Percentiles rank a stretch among this genome's conserved stretches.
Conservation (phyloP, 208 protist genomes). For the Endotrypanum monterogeii region DNA sequence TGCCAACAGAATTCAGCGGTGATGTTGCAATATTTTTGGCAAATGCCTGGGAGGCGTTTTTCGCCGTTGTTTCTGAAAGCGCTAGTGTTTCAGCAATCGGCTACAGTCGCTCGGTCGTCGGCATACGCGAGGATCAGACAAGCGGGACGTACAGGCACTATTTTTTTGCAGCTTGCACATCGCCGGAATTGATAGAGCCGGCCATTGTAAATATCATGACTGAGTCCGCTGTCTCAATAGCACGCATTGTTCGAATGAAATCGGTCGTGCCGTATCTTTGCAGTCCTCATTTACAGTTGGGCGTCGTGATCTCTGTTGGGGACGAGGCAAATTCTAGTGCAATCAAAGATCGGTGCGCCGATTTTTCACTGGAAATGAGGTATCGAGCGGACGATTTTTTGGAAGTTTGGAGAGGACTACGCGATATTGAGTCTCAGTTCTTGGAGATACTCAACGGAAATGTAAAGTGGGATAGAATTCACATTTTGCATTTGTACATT, state of each 20-base stretch:
- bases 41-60: slow-evolving; percentile 67
- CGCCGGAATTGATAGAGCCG: slow-evolving; percentile 18
- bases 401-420: slow-evolving; percentile 37
- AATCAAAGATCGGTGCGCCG: slow-evolving; percentile 25
- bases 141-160: slow-evolving; percentile 63
- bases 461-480: slow-evolving; percentile 49
- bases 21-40: slow-evolving; percentile 46
- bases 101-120: slow-evolving; percentile 58
- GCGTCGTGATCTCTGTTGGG: slow-evolving; percentile 70
- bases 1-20: slow-evolving; percentile 45
- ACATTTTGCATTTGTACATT: slow-evolving; percentile 57
- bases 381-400: slow-evolving; percentile 48
- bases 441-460: slow-evolving; percentile 39
- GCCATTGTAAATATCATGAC: slow-evolving; percentile 15
- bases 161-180: slow-evolving; percentile 63
- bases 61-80: slow-evolving; percentile 41
- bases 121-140: slow-evolving; percentile 11
- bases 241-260: slow-evolving; percentile 43
- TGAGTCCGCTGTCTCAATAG: slow-evolving; percentile 19
- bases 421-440: slow-evolving; percentile 37
- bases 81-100: slow-evolving; percentile 43
- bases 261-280: slow-evolving; percentile 70
- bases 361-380: slow-evolving; percentile 41
- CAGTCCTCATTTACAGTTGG: slow-evolving; percentile 46
- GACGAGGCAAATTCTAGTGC: slow-evolving; percentile 49